phyloP scores from a whole-genome alignment of 2,329 filamentous ascomycete genomes.

The Microsporum canis region DNA sequence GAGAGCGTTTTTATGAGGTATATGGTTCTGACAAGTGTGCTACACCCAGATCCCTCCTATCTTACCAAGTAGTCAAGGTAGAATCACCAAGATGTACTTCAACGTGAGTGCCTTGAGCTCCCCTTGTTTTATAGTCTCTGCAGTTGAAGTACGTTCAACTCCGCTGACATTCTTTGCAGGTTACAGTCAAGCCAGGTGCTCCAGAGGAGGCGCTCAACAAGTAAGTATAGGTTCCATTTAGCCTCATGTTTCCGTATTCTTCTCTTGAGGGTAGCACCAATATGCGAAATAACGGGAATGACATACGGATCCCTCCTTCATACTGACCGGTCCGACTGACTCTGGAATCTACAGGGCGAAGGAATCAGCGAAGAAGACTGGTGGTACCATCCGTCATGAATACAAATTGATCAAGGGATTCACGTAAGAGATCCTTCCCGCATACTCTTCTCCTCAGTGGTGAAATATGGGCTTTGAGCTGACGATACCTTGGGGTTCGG shows the following conservation, averaged over 20 bases:
- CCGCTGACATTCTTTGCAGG: constrained; percentile 38
- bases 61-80: not conserved
- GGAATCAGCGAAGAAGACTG: constrained; percentile 59
- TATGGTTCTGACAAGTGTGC: not conserved
- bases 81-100: constrained; percentile 1
- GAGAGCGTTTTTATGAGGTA: not conserved
- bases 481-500: not conserved
- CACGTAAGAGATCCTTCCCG: constrained; percentile 46
- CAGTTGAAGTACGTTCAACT: not conserved
- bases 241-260: not conserved
- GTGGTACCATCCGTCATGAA: constrained; percentile 73
- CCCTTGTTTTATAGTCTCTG: not conserved
- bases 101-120: not conserved
- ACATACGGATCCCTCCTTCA: not conserved
- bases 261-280: not conserved
- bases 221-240: constrained; percentile 35
- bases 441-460: not conserved
- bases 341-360: constrained; percentile 50
- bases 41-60: not conserved
- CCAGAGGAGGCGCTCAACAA: constrained; percentile 54
- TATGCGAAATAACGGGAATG: not conserved
- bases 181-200: constrained; percentile 66
- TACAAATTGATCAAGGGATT: constrained; percentile 87
- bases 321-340: constrained; percentile 12
- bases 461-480: not conserved